Evolutionary conservation across 164 flowering plant species (phyloP).

Genomic region (Sedum album): DNA sequence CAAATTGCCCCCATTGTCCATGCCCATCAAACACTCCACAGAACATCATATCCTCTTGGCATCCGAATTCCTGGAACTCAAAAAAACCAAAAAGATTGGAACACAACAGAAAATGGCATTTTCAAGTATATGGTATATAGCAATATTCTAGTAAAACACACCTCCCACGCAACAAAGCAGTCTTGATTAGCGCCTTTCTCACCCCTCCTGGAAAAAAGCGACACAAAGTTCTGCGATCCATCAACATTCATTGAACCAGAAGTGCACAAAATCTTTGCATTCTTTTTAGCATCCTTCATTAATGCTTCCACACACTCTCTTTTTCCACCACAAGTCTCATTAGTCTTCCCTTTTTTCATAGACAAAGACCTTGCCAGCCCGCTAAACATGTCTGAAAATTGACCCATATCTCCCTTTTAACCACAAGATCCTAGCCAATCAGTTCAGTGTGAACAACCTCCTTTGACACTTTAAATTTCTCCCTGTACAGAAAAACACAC

Average conservation of each 20-base stretch:
- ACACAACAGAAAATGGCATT: background rate
- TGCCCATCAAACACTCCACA: conserved; percentile 95
- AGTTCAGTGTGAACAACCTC: no score
- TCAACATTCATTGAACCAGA: conserved; percentile 43
- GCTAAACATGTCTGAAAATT: conserved; percentile 57
- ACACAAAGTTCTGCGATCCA: conserved; percentile 55
- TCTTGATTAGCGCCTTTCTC: conserved; percentile 86
- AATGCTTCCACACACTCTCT: conserved; percentile 54
- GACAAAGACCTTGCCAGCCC: conserved; percentile 54
- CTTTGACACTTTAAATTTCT: background rate
- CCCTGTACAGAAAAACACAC: conserved; percentile 3
- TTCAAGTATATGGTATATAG: no score
- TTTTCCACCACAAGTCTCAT: conserved; percentile 28
- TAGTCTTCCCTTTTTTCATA: conserved; percentile 33
- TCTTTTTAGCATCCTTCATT: conserved; percentile 77
- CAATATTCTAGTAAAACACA: conserved; percentile 18
- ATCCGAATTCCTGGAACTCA: conserved; percentile 61
- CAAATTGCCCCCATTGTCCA: conserved; percentile 88
- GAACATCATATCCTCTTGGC: conserved; percentile 72
- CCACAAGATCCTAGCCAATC: background rate
- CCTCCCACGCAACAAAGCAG: conserved; percentile 90
- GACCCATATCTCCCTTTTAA: conserved; percentile 36
- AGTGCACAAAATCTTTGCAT: conserved; percentile 46
- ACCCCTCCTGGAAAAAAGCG: conserved; percentile 62
- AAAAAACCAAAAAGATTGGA: background rate